Conservation (phyloP, 495 filamentous ascomycete species). For the Filosporella fistucella region DNA sequence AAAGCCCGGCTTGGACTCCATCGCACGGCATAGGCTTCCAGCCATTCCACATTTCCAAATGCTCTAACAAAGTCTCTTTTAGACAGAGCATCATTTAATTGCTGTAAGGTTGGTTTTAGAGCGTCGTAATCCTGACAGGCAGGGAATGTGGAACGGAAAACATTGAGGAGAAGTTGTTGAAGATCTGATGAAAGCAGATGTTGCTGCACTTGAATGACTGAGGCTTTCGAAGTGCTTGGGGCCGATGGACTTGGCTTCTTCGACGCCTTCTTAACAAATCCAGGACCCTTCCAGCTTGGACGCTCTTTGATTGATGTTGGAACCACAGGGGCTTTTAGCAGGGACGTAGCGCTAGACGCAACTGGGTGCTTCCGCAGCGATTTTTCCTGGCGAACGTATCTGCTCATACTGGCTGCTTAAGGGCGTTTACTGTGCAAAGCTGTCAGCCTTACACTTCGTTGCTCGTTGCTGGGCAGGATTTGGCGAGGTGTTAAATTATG, state of each 20-base stretch:
- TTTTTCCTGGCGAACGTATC: not conserved
- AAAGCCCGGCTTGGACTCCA: conserved; percentile 83
- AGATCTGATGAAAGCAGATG: conserved; percentile 38
- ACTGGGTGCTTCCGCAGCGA: conserved; percentile 1
- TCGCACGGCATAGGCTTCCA: conserved; percentile 77
- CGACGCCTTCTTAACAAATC: conserved; percentile 14
- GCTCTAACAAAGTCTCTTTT: conserved; percentile 77
- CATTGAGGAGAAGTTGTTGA: conserved; percentile 72
- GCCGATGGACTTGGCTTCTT: conserved; percentile 4
- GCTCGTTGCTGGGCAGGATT: not conserved
- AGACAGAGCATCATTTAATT: conserved; percentile 78
- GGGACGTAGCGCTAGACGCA: not conserved
- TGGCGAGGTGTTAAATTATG: not conserved
- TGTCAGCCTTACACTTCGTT: not conserved
- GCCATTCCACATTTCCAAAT: conserved; percentile 62
- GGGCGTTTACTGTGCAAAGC: too few species aligned
- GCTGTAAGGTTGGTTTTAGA: conserved; percentile 59
- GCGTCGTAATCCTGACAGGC: conserved; percentile 34
- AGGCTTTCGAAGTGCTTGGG: conserved; percentile 2
- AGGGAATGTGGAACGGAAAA: conserved; percentile 64
- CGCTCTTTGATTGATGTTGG: not conserved
- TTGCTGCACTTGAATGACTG: not conserved
- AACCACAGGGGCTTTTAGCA: not conserved
- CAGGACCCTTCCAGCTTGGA: conserved; percentile 19
- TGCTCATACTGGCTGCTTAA: too few species aligned